Percentiles rank a stretch among this genome's conserved stretches.
Evolutionary conservation across 805 yeast species (phyloP).

Genomic region (Candida odintsovae): DNA sequence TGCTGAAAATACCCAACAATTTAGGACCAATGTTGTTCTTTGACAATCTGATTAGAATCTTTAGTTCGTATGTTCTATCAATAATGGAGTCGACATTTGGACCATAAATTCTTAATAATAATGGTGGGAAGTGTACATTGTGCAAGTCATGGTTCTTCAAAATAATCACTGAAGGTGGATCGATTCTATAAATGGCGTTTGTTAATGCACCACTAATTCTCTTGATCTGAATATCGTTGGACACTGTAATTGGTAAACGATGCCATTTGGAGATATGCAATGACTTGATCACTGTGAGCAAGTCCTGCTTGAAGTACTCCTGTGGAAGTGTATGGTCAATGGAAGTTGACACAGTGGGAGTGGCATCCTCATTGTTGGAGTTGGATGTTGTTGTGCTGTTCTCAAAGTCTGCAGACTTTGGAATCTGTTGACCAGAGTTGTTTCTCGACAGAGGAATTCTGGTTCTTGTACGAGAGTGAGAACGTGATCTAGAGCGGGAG

Average conservation of each 20-base stretch:
- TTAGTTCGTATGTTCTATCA: constrained; percentile 78
- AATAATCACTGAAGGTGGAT: constrained; percentile 40
- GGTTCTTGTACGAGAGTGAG: constrained; percentile 8
- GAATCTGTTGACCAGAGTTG: neutral
- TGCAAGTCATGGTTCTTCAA: constrained; percentile 27
- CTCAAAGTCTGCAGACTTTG: neutral
- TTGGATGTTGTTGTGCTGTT: neutral
- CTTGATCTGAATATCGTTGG: constrained; percentile 43
- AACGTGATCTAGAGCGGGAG: constrained; percentile 15
- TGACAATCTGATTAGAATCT: constrained; percentile 66
- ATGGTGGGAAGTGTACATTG: constrained; percentile 44
- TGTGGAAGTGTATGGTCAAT: constrained; percentile 74
- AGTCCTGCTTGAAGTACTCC: constrained; percentile 82
- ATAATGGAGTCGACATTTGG: constrained; percentile 80
- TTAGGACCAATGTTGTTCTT: constrained; percentile 81
- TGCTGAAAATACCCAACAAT: constrained; percentile 80
- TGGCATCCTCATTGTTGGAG: constrained; percentile 17
- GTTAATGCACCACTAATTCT: constrained; percentile 93
- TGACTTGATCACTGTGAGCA: constrained; percentile 56
- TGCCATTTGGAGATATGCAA: constrained; percentile 80
- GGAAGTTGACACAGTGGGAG: constrained; percentile 46
- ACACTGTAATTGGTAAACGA: constrained; percentile 27
- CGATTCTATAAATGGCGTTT: constrained; percentile 78
- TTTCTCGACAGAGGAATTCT: neutral
- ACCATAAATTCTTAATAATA: constrained; percentile 82